These are phyloP conservation scores for Rosa chinensis DNA, from an alignment of 306 rosid genomes.

Conservation along the genomic window DNA sequence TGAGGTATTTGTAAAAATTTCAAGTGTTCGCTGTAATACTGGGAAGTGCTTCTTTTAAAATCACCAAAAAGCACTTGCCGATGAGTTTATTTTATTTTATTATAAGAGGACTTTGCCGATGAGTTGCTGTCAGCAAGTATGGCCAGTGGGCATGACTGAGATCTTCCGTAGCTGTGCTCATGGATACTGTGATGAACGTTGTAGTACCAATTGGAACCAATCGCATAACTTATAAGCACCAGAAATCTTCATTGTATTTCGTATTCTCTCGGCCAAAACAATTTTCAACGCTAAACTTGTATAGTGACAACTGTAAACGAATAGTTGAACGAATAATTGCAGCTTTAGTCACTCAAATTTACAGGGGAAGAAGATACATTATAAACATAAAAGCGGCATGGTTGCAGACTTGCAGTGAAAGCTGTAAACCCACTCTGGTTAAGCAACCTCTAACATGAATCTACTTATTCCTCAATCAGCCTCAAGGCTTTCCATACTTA, in stretches of 20 bases:
- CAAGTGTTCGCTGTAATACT: too few relatives aligned
- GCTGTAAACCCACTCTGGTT: neutral
- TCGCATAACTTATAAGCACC: neutral
- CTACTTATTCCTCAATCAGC: neutral
- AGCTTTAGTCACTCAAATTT: neutral
- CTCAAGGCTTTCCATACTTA: conserved; percentile 21
- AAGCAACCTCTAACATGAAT: neutral
- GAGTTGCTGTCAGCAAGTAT: too few relatives aligned
- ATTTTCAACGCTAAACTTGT: neutral
- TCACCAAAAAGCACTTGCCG: too few relatives aligned
- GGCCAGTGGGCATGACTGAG: too few relatives aligned
- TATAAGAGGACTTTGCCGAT: too few relatives aligned
- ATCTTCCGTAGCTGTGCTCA: too few relatives aligned
- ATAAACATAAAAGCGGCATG: neutral
- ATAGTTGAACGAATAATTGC: neutral
- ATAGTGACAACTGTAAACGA: neutral
- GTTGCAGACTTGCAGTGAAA: conserved; percentile 1
- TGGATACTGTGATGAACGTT: too few relatives aligned
- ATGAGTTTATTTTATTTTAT: too few relatives aligned
- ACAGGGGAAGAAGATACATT: neutral
- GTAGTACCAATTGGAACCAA: too few relatives aligned
- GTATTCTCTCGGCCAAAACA: neutral
- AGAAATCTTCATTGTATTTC: neutral
- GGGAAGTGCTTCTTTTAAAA: too few relatives aligned
- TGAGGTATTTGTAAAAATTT: too few relatives aligned